These are phyloP conservation scores for Alternaria postmessia DNA, from an alignment of 2,329 filamentous ascomycete genomes.

Conservation along the genomic window DNA sequence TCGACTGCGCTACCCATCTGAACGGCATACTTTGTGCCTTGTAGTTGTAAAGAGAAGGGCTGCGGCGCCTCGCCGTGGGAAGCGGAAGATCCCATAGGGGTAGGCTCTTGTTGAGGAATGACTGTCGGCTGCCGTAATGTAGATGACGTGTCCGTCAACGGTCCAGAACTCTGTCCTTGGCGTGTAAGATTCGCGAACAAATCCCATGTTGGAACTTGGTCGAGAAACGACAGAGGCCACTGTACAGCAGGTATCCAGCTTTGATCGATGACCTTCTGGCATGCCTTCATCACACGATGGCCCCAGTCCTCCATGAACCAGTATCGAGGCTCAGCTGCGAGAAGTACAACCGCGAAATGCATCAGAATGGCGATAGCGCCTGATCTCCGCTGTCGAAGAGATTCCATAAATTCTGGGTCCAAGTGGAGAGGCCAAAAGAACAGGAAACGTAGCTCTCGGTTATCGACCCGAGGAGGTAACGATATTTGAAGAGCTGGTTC, in stretches of 20 bases:
- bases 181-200: conserved; percentile 9
- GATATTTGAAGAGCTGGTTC: conserved; percentile 31
- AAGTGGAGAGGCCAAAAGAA: conserved; percentile 52
- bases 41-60: not conserved
- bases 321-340: conserved; percentile 44
- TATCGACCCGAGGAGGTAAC: conserved; percentile 35
- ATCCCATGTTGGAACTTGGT: conserved; percentile 14
- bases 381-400: conserved; percentile 43
- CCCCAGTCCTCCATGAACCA: conserved; percentile 53
- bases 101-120: conserved; percentile 10
- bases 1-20: not conserved
- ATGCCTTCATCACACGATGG: conserved; percentile 34
- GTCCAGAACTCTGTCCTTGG: not conserved
- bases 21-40: not conserved
- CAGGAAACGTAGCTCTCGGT: conserved; percentile 47
- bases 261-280: conserved; percentile 32
- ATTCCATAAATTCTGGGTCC: conserved; percentile 38
- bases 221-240: conserved; percentile 38
- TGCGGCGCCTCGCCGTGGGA: not conserved
- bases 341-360: conserved; percentile 49
- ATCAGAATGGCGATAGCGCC: conserved; percentile 50
- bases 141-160: not conserved
- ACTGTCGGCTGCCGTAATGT: conserved; percentile 5
- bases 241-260: conserved; percentile 35
- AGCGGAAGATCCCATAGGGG: not conserved